Evolutionary conservation across 345 rosid species (phyloP).

Genomic region (Rhodomyrtus tomentosa): DNA sequence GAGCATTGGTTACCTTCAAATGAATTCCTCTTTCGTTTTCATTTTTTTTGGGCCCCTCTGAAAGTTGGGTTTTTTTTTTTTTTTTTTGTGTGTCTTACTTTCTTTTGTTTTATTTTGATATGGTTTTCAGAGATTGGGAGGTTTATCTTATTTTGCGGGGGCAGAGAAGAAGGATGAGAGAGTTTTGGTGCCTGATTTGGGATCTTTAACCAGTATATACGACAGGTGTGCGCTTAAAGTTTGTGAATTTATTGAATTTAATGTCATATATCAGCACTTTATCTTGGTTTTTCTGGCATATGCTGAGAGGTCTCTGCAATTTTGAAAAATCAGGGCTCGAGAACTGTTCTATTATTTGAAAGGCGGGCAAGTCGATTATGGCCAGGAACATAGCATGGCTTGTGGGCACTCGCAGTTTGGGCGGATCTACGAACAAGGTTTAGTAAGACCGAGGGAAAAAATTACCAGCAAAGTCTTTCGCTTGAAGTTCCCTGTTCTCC

Average conservation of each 20-base stretch:
- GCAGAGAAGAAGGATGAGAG: slow-evolving; percentile 97
- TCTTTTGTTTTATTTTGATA: neutral
- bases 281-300: neutral
- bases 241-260: neutral
- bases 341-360: slow-evolving; percentile 89
- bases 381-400: slow-evolving; percentile 87
- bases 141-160: slow-evolving; percentile 91
- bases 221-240: slow-evolving; percentile 45
- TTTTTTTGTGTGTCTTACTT: neutral
- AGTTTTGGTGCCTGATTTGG: slow-evolving; percentile 96
- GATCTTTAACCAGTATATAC: slow-evolving; percentile 81
- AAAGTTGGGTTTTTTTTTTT: neutral
- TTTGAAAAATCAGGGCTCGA: slow-evolving; percentile 49
- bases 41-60: neutral
- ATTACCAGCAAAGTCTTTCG: neutral
- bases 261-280: neutral
- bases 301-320: neutral
- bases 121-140: slow-evolving; percentile 58
- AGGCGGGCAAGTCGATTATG: slow-evolving; percentile 91
- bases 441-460: neutral
- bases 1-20: neutral
- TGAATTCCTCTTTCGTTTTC: neutral
- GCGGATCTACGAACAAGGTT: slow-evolving; percentile 69
- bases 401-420: slow-evolving; percentile 93
- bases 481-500: neutral